Evolutionary conservation across 371 early-diverging fungal genomes (phyloP).

Genomic region (Lichtheimia corymbifera): DNA sequence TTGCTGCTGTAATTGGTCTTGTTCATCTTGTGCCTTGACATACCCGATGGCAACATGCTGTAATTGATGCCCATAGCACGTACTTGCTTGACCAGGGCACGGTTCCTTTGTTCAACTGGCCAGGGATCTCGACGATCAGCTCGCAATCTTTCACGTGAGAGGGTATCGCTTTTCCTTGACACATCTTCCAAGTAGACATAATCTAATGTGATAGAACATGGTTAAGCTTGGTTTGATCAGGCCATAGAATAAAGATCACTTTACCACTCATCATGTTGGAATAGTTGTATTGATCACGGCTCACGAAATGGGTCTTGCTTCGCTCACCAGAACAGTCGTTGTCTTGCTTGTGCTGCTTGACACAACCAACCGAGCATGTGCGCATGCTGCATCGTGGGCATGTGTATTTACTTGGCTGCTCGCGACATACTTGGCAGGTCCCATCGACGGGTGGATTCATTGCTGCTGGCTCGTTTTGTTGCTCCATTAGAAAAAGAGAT

Average conservation of each 20-base stretch:
- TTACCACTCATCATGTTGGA: constrained; percentile 70
- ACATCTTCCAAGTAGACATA: constrained; percentile 51
- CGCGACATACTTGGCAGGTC: constrained; percentile 30
- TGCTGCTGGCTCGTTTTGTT: too few species aligned
- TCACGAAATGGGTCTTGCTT: constrained; percentile 61
- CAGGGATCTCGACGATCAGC: constrained; percentile 3
- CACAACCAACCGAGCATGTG: constrained; percentile 69
- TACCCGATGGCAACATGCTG: constrained; percentile 31
- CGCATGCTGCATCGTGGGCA: constrained; percentile 67
- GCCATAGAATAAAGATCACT: not conserved
- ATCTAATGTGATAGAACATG: constrained; percentile 17
- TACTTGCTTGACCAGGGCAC: constrained; percentile 21
- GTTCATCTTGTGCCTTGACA: constrained; percentile 38
- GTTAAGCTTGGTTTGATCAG: too few species aligned
- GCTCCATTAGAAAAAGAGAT: too few species aligned
- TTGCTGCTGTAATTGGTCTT: constrained; percentile 37
- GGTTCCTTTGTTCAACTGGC: constrained; percentile 9
- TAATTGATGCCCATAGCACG: constrained; percentile 25
- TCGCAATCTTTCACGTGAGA: constrained; percentile 30
- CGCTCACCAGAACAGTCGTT: constrained; percentile 65
- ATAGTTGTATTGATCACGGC: constrained; percentile 53
- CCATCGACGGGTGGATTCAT: not conserved
- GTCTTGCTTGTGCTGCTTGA: constrained; percentile 62
- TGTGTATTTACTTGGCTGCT: constrained; percentile 56
- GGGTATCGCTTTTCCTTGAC: constrained; percentile 34